Evolutionary conservation across 331 rosid species (phyloP).

Genomic region (Malus hybrid): DNA sequence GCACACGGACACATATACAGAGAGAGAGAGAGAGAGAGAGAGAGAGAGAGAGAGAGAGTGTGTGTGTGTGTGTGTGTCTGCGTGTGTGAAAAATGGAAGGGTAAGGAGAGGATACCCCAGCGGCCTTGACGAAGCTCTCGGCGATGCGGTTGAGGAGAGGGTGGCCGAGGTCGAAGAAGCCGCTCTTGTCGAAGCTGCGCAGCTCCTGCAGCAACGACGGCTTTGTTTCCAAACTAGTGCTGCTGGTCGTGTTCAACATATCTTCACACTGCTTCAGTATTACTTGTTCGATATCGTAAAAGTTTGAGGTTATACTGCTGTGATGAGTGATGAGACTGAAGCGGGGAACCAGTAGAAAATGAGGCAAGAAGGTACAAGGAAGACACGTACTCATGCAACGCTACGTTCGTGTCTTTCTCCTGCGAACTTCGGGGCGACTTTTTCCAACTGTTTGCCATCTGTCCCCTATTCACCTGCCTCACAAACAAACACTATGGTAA

Average conservation of each 20-base stretch:
- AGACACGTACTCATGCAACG: slow-evolving; percentile 27
- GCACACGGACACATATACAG: neutral
- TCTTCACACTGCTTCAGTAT: neutral
- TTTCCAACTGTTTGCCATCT: slow-evolving; percentile 16
- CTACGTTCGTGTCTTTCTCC: slow-evolving; percentile 20
- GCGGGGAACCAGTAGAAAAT: neutral
- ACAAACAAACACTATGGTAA: neutral
- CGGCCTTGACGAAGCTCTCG: slow-evolving; percentile 75
- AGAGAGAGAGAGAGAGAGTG: too few relatives aligned
- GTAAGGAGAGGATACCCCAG: slow-evolving; percentile 36
- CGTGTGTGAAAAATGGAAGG: neutral
- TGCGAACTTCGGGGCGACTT: slow-evolving; percentile 15
- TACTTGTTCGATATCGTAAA: too few relatives aligned
- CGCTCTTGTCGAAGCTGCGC: slow-evolving; percentile 21
- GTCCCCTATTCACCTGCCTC: neutral
- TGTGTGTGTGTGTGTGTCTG: too few relatives aligned
- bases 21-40: neutral
- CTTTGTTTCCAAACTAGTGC: slow-evolving; percentile 14
- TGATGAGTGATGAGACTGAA: neutral
- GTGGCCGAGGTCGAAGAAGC: slow-evolving; percentile 40
- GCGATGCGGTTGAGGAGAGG: slow-evolving; percentile 60
- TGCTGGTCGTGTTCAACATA: neutral
- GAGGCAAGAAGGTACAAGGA: neutral
- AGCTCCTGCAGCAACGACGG: slow-evolving; percentile 33
- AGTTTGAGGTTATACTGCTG: neutral